Percentiles rank a stretch among this genome's conserved stretches.
Evolutionary conservation across 1,284 basidiomycete genomes (phyloP).

Genomic region (Leccinum discolor): DNA sequence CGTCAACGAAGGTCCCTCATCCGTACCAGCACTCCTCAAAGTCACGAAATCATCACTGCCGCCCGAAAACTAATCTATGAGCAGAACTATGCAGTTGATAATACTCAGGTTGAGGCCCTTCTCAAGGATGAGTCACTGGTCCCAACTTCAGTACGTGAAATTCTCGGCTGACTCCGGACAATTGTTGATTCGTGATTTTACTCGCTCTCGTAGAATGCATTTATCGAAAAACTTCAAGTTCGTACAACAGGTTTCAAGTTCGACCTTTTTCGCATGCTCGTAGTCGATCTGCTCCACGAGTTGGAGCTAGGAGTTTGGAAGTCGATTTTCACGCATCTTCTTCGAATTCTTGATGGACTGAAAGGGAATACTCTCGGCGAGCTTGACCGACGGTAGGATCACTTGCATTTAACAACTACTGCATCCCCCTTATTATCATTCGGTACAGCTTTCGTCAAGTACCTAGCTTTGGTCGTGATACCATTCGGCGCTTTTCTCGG

Average conservation of each 20-base stretch:
- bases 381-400: background rate
- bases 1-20: background rate
- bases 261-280: background rate
- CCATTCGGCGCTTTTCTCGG: background rate
- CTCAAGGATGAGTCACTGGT: background rate
- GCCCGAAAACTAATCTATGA: background rate
- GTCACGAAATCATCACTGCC: background rate
- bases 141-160: too few species aligned
- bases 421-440: too few species aligned
- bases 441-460: background rate
- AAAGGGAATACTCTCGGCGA: background rate
- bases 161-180: too few species aligned
- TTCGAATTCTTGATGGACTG: background rate
- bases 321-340: background rate
- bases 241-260: background rate
- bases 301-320: background rate
- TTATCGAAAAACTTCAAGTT: background rate
- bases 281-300: background rate
- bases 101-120: background rate
- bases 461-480: background rate
- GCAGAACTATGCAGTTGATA: background rate
- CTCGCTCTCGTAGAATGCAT: background rate
- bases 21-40: background rate
- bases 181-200: too few species aligned
- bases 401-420: background rate